A percentile compares a stretch with the other conserved stretches of the same genome.
phyloP scores from a whole-genome alignment of 2,329 filamentous ascomycete genomes.

The Hyphodiscus sp. region DNA sequence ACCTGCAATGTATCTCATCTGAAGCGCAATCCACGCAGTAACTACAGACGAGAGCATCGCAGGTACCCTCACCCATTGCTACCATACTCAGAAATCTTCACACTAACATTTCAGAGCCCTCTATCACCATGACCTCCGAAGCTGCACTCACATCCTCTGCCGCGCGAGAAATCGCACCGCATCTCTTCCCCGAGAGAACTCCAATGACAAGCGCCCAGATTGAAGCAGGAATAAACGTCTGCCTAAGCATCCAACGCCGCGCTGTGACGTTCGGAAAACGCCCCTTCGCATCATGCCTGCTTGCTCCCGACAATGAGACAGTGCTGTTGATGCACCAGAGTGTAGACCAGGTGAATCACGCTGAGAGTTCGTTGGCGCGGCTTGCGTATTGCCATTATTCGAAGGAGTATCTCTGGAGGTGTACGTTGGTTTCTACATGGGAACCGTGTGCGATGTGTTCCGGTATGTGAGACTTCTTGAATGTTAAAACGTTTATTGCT shows the following conservation, averaged over 20 bases:
- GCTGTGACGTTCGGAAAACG: slow-evolving; percentile 40
- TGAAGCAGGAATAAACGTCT: slow-evolving; percentile 32
- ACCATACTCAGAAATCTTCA: not conserved
- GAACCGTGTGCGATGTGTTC: slow-evolving; percentile 50
- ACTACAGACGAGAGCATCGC: slow-evolving; percentile 4
- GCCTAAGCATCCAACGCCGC: slow-evolving; percentile 37
- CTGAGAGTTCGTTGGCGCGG: slow-evolving; percentile 42
- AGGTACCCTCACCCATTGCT: slow-evolving; percentile 11
- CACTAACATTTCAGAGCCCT: not conserved
- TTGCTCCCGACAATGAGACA: slow-evolving; percentile 43
- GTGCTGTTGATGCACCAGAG: slow-evolving; percentile 43
- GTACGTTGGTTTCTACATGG: slow-evolving; percentile 47
- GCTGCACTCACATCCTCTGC: slow-evolving; percentile 22
- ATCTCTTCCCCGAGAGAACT: slow-evolving; percentile 32
- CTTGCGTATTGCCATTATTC: slow-evolving; percentile 42
- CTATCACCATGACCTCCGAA: slow-evolving; percentile 19
- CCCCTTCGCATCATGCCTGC: slow-evolving; percentile 42
- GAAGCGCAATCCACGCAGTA: not conserved
- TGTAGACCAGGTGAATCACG: slow-evolving; percentile 46
- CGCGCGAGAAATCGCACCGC: slow-evolving; percentile 19
- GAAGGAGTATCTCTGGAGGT: slow-evolving; percentile 41
- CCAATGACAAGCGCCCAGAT: slow-evolving; percentile 35
- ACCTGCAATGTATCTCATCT: not conserved
- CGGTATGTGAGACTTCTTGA: slow-evolving; percentile 11
- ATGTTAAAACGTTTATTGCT: slow-evolving; percentile 15